Conservation (phyloP, 2,329 filamentous ascomycete species). For the Arthroderma sp. region DNA sequence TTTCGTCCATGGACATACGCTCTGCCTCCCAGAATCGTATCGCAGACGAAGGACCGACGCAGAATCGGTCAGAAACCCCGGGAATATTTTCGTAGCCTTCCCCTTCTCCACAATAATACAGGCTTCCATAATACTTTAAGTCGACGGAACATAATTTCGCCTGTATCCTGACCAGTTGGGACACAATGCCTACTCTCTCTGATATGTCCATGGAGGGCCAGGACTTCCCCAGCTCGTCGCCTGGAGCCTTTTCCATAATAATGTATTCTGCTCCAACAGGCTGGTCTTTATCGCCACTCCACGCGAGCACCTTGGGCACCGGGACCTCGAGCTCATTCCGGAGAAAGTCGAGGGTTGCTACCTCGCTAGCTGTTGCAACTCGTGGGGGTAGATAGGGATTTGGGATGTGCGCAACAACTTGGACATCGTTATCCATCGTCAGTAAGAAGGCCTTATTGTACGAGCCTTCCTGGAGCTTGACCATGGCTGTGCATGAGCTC, state of each 20-base stretch:
- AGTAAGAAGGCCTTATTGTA: slow-evolving; percentile 21
- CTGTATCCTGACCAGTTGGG: slow-evolving; percentile 10
- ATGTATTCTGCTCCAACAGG: slow-evolving; percentile 33
- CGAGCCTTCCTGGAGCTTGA: slow-evolving; percentile 22
- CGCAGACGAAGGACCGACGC: slow-evolving; percentile 20
- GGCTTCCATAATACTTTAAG: slow-evolving; percentile 21
- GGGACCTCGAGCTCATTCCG: slow-evolving; percentile 24
- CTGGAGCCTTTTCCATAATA: slow-evolving; percentile 30
- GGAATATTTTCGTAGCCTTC: slow-evolving; percentile 13
- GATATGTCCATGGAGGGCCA: slow-evolving; percentile 20
- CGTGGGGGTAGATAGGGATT: slow-evolving; percentile 18
- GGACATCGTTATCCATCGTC: slow-evolving; percentile 16
- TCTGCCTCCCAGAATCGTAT: slow-evolving; percentile 23
- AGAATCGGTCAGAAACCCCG: slow-evolving; percentile 16
- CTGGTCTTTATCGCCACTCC: slow-evolving; percentile 28
- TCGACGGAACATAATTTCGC: slow-evolving; percentile 18
- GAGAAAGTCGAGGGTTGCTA: slow-evolving; percentile 27
- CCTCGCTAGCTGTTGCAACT: slow-evolving; percentile 28
- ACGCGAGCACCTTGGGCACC: slow-evolving; percentile 28
- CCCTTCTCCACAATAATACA: slow-evolving; percentile 17
- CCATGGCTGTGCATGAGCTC: slow-evolving; percentile 12
- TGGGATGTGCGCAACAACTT: slow-evolving; percentile 20
- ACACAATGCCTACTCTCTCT: slow-evolving; percentile 23
- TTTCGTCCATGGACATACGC: slow-evolving; percentile 15
- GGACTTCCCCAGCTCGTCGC: slow-evolving; percentile 22